Conservation (phyloP, 371 early-diverging fungal species). For the Zancudomyces culisetae region DNA sequence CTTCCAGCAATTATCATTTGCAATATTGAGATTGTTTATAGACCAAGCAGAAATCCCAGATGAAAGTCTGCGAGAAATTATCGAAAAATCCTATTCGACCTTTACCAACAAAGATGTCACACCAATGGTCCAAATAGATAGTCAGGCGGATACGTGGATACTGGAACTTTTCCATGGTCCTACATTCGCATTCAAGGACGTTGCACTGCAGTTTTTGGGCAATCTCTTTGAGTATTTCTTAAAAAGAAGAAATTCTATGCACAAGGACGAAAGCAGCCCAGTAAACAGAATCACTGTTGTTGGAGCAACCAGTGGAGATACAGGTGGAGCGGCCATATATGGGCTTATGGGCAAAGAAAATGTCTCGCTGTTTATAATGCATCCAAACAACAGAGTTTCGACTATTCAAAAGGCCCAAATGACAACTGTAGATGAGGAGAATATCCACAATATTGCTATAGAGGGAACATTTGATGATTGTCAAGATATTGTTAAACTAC, state of each 20-base stretch:
- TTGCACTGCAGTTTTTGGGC: slow-evolving; percentile 88
- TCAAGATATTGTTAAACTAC: slow-evolving; percentile 81
- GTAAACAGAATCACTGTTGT: slow-evolving; percentile 67
- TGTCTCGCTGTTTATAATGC: slow-evolving; percentile 80
- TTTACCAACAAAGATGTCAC: slow-evolving; percentile 61
- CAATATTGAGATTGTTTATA: slow-evolving; percentile 66
- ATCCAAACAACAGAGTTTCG: slow-evolving; percentile 76
- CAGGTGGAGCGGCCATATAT: slow-evolving; percentile 95
- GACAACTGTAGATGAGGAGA: slow-evolving; percentile 82
- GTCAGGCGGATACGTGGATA: slow-evolving; percentile 26
- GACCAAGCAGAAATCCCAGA: slow-evolving; percentile 56
- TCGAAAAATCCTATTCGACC: slow-evolving; percentile 53
- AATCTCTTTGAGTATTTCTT: slow-evolving; percentile 95
- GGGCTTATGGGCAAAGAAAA: slow-evolving; percentile 85
- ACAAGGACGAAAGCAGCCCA: slow-evolving; percentile 23
- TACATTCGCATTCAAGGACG: slow-evolving; percentile 95
- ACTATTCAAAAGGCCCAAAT: slow-evolving; percentile 94
- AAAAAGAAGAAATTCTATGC: slow-evolving; percentile 41
- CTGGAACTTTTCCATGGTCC: slow-evolving; percentile 94
- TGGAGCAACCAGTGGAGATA: slow-evolving; percentile 95
- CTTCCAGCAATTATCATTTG: slow-evolving; percentile 62
- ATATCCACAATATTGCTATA: slow-evolving; percentile 81
- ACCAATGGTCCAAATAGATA: slow-evolving; percentile 52
- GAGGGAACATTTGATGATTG: slow-evolving; percentile 95
- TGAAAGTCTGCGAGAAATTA: slow-evolving; percentile 41